Evolutionary conservation across 257 asterid species (phyloP).

Genomic region (Rhazya stricta): DNA sequence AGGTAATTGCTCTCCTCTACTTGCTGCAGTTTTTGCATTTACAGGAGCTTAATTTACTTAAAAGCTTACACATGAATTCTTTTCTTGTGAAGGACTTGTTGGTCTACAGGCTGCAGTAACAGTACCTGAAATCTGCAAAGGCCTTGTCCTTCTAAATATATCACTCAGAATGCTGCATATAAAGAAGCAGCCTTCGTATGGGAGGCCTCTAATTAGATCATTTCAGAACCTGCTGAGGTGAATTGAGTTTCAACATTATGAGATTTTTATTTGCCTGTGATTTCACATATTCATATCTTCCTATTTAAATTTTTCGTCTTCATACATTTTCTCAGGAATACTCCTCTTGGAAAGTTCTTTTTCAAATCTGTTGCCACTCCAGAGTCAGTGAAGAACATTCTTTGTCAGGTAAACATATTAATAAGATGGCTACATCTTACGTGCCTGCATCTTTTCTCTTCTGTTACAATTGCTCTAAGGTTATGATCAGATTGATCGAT

Average conservation of each 20-base stretch:
- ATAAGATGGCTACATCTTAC: neutral
- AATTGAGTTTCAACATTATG: neutral
- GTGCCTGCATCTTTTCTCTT: neutral
- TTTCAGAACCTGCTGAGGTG: conserved; percentile 85
- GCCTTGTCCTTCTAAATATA: conserved; percentile 74
- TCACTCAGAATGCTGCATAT: conserved; percentile 91
- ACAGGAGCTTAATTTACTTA: neutral
- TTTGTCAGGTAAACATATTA: conserved; percentile 58
- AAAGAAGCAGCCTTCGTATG: conserved; percentile 92
- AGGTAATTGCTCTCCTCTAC: conserved; percentile 38
- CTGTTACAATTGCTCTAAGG: neutral
- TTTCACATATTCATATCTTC: neutral
- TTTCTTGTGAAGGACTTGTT: conserved; percentile 58
- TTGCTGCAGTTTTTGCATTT: neutral
- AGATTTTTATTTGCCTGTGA: neutral
- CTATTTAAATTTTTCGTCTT: conserved; percentile 1
- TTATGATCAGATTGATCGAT: too few species aligned
- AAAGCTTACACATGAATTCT: neutral
- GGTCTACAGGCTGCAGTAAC: conserved; percentile 93
- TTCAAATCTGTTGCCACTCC: conserved; percentile 72
- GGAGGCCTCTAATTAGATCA: conserved; percentile 65
- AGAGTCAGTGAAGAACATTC: conserved; percentile 75
- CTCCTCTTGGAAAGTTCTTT: conserved; percentile 67
- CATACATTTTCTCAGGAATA: conserved; percentile 43
- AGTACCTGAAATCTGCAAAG: conserved; percentile 63